Base-by-base conservation (phyloP, 208 protist species). In the Leishmania guyanensis region DNA sequence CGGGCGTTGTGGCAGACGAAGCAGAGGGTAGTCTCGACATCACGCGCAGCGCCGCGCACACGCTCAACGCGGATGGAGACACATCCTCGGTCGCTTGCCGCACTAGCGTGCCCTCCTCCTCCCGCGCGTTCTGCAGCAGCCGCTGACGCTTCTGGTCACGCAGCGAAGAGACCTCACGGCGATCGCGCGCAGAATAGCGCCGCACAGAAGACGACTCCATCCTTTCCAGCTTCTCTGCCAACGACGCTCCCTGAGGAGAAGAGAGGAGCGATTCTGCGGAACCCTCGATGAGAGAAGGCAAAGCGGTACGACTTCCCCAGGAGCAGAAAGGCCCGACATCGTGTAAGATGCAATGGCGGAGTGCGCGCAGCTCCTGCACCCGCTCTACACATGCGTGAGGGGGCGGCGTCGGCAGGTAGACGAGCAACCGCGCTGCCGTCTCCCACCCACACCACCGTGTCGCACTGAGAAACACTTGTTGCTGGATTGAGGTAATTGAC, bases 371-470 rank as follows among this genome's bases (percentile, higher is more conserved):
- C 2, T 5, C 51, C 53, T 73, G 78, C 26, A 82, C 66, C 58
- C 81, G 77, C 16, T 68, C 53, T 9, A 50, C 66, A 71, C 77
- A 88, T 36, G 65, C 36, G 9, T 22, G 60, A 20, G 60, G 66
- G 3, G 56, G 29, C 20, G 80, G 77, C 5, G 62, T 17, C 22
- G 84, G 70, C 58, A 88, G 73, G 43, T 54, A 66, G 8, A 26
- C 16, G n/a, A 87, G 74, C 71, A 88, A 75, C 64, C 75, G 62
- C 22, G 36, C 20, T 12, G 85, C 81, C 43, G 77, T 84, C 66
- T 76, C 77, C 46, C 51, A 73, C 6, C 62, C 70, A 50, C 77
- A 79, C 85, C 85, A 88, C 74, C 39, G 64, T 66, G 85, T 88
- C 14, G 81, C 80, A 16, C 75, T 70, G 54, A 88, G 54, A 65